Evolutionary conservation across 495 filamentous ascomycete genomes (phyloP), one percentile per base, ranked within the genome.

Genomic region (Staphylotrichum tortipilum): DNA sequence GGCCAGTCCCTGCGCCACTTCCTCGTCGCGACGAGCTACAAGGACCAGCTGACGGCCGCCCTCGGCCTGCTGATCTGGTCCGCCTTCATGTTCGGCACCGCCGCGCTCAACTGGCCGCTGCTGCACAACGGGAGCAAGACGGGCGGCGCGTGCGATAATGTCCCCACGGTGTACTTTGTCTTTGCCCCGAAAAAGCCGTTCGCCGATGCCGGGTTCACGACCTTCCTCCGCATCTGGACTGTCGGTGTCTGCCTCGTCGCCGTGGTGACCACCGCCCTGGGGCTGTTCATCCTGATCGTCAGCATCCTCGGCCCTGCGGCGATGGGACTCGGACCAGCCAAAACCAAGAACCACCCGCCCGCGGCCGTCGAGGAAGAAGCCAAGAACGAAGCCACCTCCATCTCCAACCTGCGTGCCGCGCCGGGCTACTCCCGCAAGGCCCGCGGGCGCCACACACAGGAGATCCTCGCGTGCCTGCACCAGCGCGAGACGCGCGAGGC

Each of bases 141-240:
- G 4, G 53, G 45, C 31, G 57, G 57, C 8, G 34, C 17, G 8
- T 64, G 61, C 51, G 52, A 61, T 52, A 37, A 59, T 33, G 53
- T 59, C 3, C 56, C 56, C n/a, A 64, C 58, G n/a, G 58, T 64
- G 8, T 61, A 59, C 36, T 64, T 64, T 8, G 58, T 64, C 14
- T 35, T 64, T 4, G 58, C 58, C 3, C 56, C 58, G 21, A 61
- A 64, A 44, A 64, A 61, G 38, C 61, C 58, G 1, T 64, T 61
- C 18, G 40, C 31, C 39, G 58, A 61, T 23, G 3, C 26, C 2
- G 50, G 58, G 0, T 64, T 64, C 37, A 47, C 30, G 12, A 50
- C 44, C 7, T 64, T 64, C 33, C 44, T 64, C 22, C 33, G 53
- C 6, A 39, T 64, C 11, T 64, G 60, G 60, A 63, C 60, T 6